Evolutionary conservation across 441 rosid genomes (phyloP), one percentile per base, ranked within the genome.

Genomic region (Adansonia madagascariensis): DNA sequence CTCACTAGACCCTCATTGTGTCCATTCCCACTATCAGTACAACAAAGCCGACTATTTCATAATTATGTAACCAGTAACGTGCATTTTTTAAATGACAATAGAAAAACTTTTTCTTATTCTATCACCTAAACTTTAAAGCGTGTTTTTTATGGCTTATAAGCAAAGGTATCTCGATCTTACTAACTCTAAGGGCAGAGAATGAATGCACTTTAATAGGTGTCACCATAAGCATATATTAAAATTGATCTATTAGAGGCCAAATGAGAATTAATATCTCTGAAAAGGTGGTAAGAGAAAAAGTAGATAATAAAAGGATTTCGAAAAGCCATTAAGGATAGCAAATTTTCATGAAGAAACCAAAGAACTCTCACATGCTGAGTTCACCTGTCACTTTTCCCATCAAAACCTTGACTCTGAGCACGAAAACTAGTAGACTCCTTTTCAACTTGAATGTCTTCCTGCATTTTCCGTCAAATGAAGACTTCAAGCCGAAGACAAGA

Each of bases 361-460:
- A 84, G 94, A 89, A 89, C 81, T 86, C 92, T 92, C 96, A 90
- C 95, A 85, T 94, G 96, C 90, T 88, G 79, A 82, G 87, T 91
- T 92, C 97, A 97, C 98, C 98, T 97, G 96, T 90, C 91, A 86
- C 78, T 86, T 86, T 85, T 92, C 88, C 81, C 82, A 81, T 82
- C 87, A 74, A 78, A 82, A 71, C 80, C 81, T 82, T 80, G 82
- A 77, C 81, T 78, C 60, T 84, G 75, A 77, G 74, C 61, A 49
- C 17, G 82, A 59, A 71, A 79, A 75, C 55, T 75, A 77, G 84
- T 78, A 72, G 64, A 75, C 61, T 75, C 81, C 69, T 85, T 84
- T 20, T 72, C 80, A 66, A 65, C 82, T 80, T 53, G 83, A 77
- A 69, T 84, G 68, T 85, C 86, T 78, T 87, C 98, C 99, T 97